Evolutionary conservation across 1,284 basidiomycete species (phyloP).

Genomic region (Ustilago curta): DNA sequence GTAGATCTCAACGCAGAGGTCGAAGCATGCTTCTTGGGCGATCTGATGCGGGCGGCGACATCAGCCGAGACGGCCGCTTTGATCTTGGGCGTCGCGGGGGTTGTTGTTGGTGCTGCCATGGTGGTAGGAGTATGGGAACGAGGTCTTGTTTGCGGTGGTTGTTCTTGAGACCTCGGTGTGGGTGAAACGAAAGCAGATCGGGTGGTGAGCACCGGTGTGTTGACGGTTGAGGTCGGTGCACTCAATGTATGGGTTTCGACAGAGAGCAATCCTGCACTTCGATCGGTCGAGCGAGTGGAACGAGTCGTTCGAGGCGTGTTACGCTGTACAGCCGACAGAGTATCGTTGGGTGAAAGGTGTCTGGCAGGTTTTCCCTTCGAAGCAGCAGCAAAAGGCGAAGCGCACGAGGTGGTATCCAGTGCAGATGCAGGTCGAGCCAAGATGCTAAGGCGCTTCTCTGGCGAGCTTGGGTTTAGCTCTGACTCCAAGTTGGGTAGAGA

Average conservation of each 20-base stretch:
- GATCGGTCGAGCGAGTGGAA: conserved; percentile 25
- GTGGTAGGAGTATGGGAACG: conserved; percentile 35
- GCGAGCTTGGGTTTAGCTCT: background rate
- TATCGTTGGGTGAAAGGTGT: background rate
- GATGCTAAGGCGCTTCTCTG: background rate
- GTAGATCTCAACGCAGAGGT: conserved; percentile 24
- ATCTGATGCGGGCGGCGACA: conserved; percentile 39
- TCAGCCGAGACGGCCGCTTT: conserved; percentile 47
- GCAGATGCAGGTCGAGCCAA: conserved; percentile 28
- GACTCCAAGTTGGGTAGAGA: conserved; percentile 15
- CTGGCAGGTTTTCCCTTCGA: background rate
- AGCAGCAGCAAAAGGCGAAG: conserved; percentile 10
- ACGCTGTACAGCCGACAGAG: background rate
- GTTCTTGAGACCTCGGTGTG: background rate
- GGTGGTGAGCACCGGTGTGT: conserved; percentile 26
- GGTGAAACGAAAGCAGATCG: conserved; percentile 9
- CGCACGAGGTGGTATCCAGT: conserved; percentile 10
- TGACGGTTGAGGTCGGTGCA: conserved; percentile 14
- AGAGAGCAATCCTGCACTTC: conserved; percentile 1
- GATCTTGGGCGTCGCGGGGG: conserved; percentile 35
- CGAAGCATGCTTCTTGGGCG: conserved; percentile 43
- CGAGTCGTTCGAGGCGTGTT: conserved; percentile 13
- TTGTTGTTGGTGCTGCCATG: conserved; percentile 23
- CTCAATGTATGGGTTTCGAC: conserved; percentile 1
- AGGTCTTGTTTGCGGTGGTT: conserved; percentile 14